phyloP scores from a whole-genome alignment of 225 moss, liverwort and hornwort species.

The Pseudisothecium myosuroides region DNA sequence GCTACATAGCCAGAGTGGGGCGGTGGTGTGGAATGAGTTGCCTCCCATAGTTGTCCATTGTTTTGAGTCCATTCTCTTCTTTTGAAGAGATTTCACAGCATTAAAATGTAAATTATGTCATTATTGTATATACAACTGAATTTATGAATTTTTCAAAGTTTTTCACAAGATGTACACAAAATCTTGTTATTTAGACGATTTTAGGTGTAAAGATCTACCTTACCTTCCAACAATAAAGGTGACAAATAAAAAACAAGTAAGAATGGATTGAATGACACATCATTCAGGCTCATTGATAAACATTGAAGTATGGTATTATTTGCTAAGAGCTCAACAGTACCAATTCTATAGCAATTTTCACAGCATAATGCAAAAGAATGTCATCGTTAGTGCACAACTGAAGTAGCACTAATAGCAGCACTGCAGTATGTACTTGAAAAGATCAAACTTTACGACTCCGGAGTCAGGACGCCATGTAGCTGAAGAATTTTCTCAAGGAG shows the following conservation, averaged over 20 bases:
- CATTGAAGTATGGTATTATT: not conserved
- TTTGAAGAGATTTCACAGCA: not conserved
- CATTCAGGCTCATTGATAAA: not conserved
- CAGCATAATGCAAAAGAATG: not conserved
- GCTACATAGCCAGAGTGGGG: no score
- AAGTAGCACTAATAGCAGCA: not conserved
- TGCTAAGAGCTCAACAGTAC: not conserved
- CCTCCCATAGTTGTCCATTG: no score
- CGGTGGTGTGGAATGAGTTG: no score
- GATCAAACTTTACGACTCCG: not conserved
- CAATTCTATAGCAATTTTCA: not conserved
- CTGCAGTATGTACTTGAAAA: not conserved
- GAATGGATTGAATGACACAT: not conserved
- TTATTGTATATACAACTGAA: no score
- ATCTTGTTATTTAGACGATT: not conserved
- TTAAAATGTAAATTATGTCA: not conserved
- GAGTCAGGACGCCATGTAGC: fast-evolving
- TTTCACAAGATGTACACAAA: no score
- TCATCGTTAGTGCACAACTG: not conserved
- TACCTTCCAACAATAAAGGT: not conserved
- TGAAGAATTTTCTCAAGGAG: no score
- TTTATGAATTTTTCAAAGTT: no score
- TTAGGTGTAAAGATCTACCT: not conserved
- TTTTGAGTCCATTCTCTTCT: not conserved
- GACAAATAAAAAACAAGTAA: not conserved